phyloP scores from a whole-genome alignment of 192 early-diverging fungal genomes.

The Coemansia brasiliensis region DNA sequence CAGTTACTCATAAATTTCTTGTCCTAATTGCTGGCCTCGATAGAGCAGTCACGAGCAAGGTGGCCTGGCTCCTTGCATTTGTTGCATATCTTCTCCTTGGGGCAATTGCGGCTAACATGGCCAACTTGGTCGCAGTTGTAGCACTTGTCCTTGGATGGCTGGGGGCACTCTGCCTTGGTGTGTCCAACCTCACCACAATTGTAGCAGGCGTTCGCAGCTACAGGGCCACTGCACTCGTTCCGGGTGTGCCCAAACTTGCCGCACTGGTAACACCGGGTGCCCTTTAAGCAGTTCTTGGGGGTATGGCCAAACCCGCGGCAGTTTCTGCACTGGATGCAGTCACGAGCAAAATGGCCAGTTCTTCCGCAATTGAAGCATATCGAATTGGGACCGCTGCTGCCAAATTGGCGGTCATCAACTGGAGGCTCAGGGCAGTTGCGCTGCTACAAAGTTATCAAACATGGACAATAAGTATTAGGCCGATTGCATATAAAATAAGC shows the following conservation, averaged over 20 bases:
- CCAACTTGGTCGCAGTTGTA: conserved; percentile 56
- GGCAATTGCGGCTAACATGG: conserved; percentile 55
- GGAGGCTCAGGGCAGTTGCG: conserved; percentile 48
- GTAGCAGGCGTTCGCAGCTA: conserved; percentile 37
- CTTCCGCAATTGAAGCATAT: conserved; percentile 48
- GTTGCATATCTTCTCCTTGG: conserved; percentile 34
- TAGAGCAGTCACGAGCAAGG: conserved; percentile 34
- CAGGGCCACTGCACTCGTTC: conserved; percentile 42
- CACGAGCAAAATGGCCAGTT: conserved; percentile 47
- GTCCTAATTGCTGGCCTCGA: conserved; percentile 16
- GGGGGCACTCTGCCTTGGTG: conserved; percentile 42
- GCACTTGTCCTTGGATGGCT: conserved; percentile 51
- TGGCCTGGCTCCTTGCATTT: conserved; percentile 50
- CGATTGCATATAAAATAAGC: not conserved
- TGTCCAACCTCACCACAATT: conserved; percentile 54
- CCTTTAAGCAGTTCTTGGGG: conserved; percentile 36
- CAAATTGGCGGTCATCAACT: conserved; percentile 8
- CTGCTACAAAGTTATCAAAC: conserved; percentile 15
- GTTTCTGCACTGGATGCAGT: conserved; percentile 49
- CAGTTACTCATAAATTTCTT: not conserved
- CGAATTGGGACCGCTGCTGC: conserved; percentile 13
- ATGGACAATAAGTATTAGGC: too few relatives aligned
- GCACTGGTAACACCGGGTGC: conserved; percentile 53
- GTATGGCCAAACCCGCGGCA: conserved; percentile 55
- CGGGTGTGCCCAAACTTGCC: conserved; percentile 54